Evolutionary conservation across 768 basidiomycete genomes (phyloP), one percentile per base, ranked within the genome.

Genomic region (Suillus placidus): DNA sequence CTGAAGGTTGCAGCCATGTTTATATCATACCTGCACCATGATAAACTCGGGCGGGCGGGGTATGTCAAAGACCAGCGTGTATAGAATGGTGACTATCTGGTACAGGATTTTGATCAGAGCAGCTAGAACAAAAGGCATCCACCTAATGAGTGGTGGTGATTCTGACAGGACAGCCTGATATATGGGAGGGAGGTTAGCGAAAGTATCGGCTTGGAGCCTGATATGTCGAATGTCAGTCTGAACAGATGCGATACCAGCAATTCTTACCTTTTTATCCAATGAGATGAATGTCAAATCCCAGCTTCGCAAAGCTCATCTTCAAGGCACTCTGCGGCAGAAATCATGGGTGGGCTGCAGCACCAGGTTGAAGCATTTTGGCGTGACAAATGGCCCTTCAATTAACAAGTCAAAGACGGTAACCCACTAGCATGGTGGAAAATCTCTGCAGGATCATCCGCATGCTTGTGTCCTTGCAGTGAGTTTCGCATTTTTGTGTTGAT

Each of bases 331-430:
- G n/a, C n/a, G n/a, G n/a, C n/a, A n/a, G n/a, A n/a, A n/a, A 98
- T 97, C 94, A 98, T 99, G 62, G 97, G 84, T 12, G 97, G 97
- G 74, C 93, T 95, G 64, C n/a, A n/a, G n/a, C n/a, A n/a, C n/a
- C n/a, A n/a, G n/a, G n/a, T n/a, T n/a, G n/a, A n/a, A n/a, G n/a
- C n/a, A n/a, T n/a, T n/a, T n/a, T n/a, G n/a, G n/a, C n/a, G n/a
- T n/a, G n/a, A n/a, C n/a, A n/a, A n/a, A n/a, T n/a, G n/a, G n/a
- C n/a, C n/a, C n/a, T n/a, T n/a, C n/a, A n/a, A n/a, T n/a, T n/a
- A n/a, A n/a, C n/a, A n/a, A n/a, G n/a, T n/a, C n/a, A n/a, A n/a
- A n/a, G n/a, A n/a, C n/a, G n/a, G n/a, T n/a, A n/a, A n/a, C n/a
- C n/a, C n/a, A n/a, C n/a, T n/a, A n/a, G n/a, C n/a, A n/a, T n/a